Evolutionary conservation across 306 rosid genomes (phyloP).

Genomic region (Vicia sativa): DNA sequence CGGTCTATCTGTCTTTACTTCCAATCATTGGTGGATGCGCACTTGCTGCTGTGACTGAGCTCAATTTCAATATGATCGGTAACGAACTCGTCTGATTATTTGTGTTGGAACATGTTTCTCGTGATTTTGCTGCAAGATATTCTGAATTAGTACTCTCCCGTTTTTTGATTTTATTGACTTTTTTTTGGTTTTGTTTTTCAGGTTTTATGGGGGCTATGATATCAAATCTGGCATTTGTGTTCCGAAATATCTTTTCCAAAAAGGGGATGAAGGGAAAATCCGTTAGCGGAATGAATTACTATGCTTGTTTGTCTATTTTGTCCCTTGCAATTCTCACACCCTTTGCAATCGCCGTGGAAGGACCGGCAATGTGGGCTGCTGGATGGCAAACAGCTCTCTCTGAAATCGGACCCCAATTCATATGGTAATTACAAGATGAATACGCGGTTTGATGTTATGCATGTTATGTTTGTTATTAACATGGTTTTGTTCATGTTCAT

Average conservation of each 20-base stretch:
- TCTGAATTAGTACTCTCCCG: slow-evolving; percentile 15
- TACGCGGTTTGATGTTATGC: not conserved
- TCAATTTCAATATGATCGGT: slow-evolving; percentile 97
- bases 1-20: slow-evolving; percentile 82
- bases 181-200: slow-evolving; percentile 35
- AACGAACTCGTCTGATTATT: slow-evolving; percentile 34
- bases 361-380: slow-evolving; percentile 86
- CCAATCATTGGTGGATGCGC: slow-evolving; percentile 99
- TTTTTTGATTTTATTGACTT: slow-evolving; percentile 11
- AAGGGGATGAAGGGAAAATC: slow-evolving; percentile 93
- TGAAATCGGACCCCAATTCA: slow-evolving; percentile 75
- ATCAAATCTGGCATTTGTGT: slow-evolving; percentile 89
- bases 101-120: not conserved
- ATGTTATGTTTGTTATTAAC: slow-evolving; percentile 2
- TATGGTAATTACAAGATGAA: slow-evolving; percentile 58
- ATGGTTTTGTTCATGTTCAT: slow-evolving; percentile 10
- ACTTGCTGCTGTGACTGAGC: slow-evolving; percentile 97
- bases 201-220: slow-evolving; percentile 99
- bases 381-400: slow-evolving; percentile 73
- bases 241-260: slow-evolving; percentile 85
- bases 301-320: slow-evolving; percentile 82
- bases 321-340: slow-evolving; percentile 81
- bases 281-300: slow-evolving; percentile 94
- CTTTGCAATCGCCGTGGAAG: slow-evolving; percentile 91
- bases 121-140: slow-evolving; percentile 2